Evolutionary conservation across 2,329 filamentous ascomycete species (phyloP), one percentile per base, ranked within the genome.

Genomic region (Chrysoporthe deuterocubensis): DNA sequence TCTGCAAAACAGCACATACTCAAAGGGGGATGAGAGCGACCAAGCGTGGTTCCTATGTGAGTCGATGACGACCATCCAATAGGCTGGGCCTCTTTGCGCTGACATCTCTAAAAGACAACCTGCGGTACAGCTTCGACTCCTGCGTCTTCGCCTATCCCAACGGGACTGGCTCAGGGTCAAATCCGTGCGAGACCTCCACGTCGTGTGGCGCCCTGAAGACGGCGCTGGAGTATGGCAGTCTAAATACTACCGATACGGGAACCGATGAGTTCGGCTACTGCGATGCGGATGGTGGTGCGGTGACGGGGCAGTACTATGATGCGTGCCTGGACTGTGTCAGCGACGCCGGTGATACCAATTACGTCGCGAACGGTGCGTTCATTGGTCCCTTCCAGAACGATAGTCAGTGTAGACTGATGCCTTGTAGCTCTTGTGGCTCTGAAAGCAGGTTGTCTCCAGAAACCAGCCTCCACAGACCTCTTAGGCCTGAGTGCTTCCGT

Each of bases 41-140:
- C 83, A 85, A 69, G 78, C 79, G 60, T 87, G 85, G 85, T 87
- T 87, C 69, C 71, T 87, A 56, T 86, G 85, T 87, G 80, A 77
- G 85, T 77, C 13, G 8, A 34, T 43, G n/a, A 11, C n/a, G 26
- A 26, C 58, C 32, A 48, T 2, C 1, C 5, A 2, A 14, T 21
- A 16, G 14, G 4, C 8, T 34, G 11, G 9, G 14, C 43, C 21
- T 61, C 59, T 8, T 48, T 13, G 46, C 56, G n/a, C 54, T 11
- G 48, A 26, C 13, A 57, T 50, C 13, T 63, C 26, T 16, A 37
- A 7, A 26, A 87, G 85, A 88, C 70, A 87, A 88, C 70, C 73
- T 87, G 56, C 79, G 85, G 70, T 87, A 85, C 73, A 78, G 82
- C 14, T 79, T 87, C 57, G 80, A 83, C 66, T 82, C 82, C 69